phyloP scores from a whole-genome alignment of 371 early-diverging fungal species.

The Syncephalis plumigaleata region DNA sequence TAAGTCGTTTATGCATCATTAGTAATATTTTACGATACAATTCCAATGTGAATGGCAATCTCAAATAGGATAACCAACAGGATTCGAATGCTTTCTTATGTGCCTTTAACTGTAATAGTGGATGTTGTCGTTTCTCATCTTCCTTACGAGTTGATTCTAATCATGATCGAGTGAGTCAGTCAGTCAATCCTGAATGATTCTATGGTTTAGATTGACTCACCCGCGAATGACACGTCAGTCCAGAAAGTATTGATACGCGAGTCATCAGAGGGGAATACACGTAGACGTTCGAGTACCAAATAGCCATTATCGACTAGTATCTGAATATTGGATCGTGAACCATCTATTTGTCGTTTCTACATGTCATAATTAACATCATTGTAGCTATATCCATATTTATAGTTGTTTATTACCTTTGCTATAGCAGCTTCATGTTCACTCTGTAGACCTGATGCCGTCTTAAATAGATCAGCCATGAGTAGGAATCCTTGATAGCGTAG shows the following conservation, averaged over 20 bases:
- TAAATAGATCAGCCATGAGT: constrained; percentile 50
- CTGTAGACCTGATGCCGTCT: constrained; percentile 7
- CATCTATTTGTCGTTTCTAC: neutral
- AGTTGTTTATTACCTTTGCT: neutral
- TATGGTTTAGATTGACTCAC: constrained; percentile 8
- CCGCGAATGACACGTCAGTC: constrained; percentile 26
- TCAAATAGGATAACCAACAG: constrained; percentile 65
- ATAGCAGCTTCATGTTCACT: neutral
- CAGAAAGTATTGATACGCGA: constrained; percentile 42
- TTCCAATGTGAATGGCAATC: constrained; percentile 42
- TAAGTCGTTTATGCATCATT: constrained; percentile 64
- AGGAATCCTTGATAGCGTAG: constrained; percentile 33
- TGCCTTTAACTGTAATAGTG: constrained; percentile 16
- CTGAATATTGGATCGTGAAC: constrained; percentile 5
- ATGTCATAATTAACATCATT: constrained; percentile 1
- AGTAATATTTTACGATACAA: constrained; percentile 65
- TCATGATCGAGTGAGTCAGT: neutral
- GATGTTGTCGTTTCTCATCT: constrained; percentile 7
- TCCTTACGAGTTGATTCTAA: neutral
- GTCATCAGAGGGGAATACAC: constrained; percentile 35
- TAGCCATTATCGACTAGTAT: constrained; percentile 25
- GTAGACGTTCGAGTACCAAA: constrained; percentile 27
- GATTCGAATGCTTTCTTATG: constrained; percentile 47
- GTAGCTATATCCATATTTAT: constrained; percentile 3
- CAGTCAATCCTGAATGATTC: no score